Percentiles rank a stretch among this genome's conserved stretches.
phyloP scores from a whole-genome alignment of 1,284 basidiomycete species.

The Vanrija sp. region DNA sequence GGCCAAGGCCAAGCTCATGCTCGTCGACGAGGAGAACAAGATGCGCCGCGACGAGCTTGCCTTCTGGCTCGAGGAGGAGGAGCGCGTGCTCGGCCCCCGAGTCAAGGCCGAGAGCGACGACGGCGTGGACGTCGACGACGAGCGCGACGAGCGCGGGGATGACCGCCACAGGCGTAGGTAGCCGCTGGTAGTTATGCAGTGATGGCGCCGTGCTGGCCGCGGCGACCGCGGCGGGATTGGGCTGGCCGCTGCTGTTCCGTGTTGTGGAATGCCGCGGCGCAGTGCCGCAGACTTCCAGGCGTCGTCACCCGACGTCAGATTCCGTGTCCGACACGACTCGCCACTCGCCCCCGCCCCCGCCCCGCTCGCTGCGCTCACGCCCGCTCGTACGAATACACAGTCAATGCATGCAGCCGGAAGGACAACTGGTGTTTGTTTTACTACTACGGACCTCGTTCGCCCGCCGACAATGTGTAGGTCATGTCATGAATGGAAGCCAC shows the following conservation, averaged over 20 bases:
- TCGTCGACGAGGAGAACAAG: constrained; percentile 43
- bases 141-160: background rate
- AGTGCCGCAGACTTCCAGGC: too few relatives aligned
- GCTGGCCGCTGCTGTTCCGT: too few relatives aligned
- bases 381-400: constrained; percentile 12
- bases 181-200: too few relatives aligned
- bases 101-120: background rate
- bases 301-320: background rate
- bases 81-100: constrained; percentile 1
- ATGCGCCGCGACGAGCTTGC: constrained; percentile 34
- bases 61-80: constrained; percentile 18
- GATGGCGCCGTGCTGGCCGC: too few relatives aligned
- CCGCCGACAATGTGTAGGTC: too few relatives aligned
- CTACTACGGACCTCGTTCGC: background rate
- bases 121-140: background rate
- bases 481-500: background rate
- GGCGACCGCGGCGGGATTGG: too few relatives aligned
- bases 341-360: background rate
- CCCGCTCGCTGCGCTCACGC: too few relatives aligned
- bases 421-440: constrained; percentile 5
- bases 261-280: too few relatives aligned
- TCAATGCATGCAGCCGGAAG: constrained; percentile 14
- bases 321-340: background rate
- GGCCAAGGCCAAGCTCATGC: constrained; percentile 46
- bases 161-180: background rate